Evolutionary conservation across 208 protist genomes (phyloP), one percentile per base, ranked within the genome.

Genomic region (Tritrichomonas foetus): DNA sequence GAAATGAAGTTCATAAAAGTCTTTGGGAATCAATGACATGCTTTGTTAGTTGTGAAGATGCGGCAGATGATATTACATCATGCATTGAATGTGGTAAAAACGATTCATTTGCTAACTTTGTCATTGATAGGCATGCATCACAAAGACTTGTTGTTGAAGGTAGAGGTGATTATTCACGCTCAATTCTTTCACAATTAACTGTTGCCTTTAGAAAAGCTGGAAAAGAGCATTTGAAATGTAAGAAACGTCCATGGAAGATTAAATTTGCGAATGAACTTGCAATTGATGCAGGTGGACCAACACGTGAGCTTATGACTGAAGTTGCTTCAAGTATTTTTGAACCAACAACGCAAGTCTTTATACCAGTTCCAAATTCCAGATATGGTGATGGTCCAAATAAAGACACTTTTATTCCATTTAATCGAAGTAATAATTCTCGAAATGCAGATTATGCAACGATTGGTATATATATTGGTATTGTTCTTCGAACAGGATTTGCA

Each of bases 211-310:
- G 16, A 61, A 50, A 20, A 39, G 30, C 33, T 20, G 1, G 3
- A 53, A 49, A n/a, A 8, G 27, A 49, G 27, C 20, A 9, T 33
- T 36, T 57, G 1, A 13, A 36, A 44, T 89, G 27, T 39, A 44
- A 8, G 13, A 57, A 33, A 16, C 53, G 1, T 39, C 78, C 78
- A 5, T 89, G 41, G 47, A 89, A 57, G 44, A 47, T 89, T 39
- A 49, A 53, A 3, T 89, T 89, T 57, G 47, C 27, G 20, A 36
- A 30, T 14, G 78, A 89, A 57, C 14, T 16, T 8, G 78, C 78
- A 57, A 89, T 89, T 27, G 78, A 89, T 89, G 78, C 78, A 20
- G 44, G 41, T 16, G 78, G 78, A 53, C 78, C 78, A 39, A 53
- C 27, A 14, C 5, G 78, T 16, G 78, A 89, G 30, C 16, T 89